Conservation (phyloP, 306 rosid genomes). For the Fagus sylvatica region DNA sequence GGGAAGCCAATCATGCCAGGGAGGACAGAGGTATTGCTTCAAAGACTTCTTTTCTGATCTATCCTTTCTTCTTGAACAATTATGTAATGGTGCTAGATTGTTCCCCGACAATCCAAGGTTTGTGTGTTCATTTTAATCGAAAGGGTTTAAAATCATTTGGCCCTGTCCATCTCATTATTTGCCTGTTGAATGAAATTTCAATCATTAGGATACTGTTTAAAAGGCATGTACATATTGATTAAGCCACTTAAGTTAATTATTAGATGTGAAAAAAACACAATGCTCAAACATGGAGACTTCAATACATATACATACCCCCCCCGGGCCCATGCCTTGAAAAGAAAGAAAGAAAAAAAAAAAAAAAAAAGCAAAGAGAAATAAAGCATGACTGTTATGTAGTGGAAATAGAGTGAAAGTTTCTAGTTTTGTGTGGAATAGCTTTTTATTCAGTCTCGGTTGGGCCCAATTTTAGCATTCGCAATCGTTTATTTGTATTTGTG, state of each 20-base stretch:
- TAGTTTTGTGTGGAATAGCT: neutral
- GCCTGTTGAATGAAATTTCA: neutral
- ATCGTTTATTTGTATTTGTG: neutral
- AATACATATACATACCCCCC: neutral
- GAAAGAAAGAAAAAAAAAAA: too few relatives aligned
- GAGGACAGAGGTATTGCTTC: slow-evolving; percentile 76
- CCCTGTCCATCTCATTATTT: neutral
- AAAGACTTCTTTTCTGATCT: neutral
- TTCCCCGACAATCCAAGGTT: neutral
- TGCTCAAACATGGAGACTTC: neutral
- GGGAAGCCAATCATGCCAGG: slow-evolving; percentile 98
- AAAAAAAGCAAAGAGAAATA: neutral
- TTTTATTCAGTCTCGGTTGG: neutral
- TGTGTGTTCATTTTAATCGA: neutral
- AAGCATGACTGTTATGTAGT: neutral
- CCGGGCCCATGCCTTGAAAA: too few relatives aligned
- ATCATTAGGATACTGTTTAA: neutral
- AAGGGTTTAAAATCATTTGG: neutral
- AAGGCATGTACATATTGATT: neutral
- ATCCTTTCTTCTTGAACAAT: slow-evolving; percentile 14
- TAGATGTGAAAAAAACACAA: neutral
- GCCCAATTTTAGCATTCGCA: neutral
- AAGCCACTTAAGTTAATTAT: neutral
- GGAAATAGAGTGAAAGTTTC: neutral
- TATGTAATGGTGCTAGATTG: slow-evolving; percentile 15